These are phyloP conservation scores for Neopestalotiopsis rosae DNA, from an alignment of 2,329 filamentous ascomycete species.

Conservation along the genomic window DNA sequence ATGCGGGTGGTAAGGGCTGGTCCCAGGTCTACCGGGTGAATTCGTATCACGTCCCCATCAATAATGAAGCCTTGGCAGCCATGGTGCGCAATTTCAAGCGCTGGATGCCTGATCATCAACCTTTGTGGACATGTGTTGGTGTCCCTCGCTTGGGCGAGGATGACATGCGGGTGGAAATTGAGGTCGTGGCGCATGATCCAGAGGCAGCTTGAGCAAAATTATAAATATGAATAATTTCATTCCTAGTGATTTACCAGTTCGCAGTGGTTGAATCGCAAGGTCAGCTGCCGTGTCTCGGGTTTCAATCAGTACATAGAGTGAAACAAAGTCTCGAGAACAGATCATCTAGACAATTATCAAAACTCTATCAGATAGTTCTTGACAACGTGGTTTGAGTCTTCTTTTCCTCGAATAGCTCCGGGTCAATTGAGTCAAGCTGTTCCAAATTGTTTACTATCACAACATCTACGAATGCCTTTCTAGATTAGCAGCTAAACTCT, in stretches of 20 bases:
- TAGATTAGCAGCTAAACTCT: neutral
- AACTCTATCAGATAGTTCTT: neutral
- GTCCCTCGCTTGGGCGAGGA: constrained; percentile 51
- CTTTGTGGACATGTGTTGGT: constrained; percentile 59
- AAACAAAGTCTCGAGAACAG: neutral
- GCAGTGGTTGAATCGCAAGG: neutral
- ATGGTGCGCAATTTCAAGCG: constrained; percentile 54
- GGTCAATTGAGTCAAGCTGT: neutral
- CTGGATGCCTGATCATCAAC: constrained; percentile 57
- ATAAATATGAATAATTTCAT: neutral
- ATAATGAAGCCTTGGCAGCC: constrained; percentile 41
- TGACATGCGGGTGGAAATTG: constrained; percentile 63
- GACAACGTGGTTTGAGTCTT: neutral
- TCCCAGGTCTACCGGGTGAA: constrained; percentile 56
- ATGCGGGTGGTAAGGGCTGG: constrained; percentile 62
- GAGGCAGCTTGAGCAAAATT: neutral
- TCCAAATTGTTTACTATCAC: neutral
- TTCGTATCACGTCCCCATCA: constrained; percentile 49
- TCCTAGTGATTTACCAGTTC: neutral
- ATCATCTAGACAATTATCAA: neutral
- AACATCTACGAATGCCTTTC: neutral
- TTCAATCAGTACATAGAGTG: neutral
- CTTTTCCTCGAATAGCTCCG: neutral
- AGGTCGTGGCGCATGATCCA: constrained; percentile 48
- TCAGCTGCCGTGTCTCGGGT: neutral